Evolutionary conservation across 352 stramenopile species (phyloP).

Genomic region (Globisporangium mamillatum): DNA sequence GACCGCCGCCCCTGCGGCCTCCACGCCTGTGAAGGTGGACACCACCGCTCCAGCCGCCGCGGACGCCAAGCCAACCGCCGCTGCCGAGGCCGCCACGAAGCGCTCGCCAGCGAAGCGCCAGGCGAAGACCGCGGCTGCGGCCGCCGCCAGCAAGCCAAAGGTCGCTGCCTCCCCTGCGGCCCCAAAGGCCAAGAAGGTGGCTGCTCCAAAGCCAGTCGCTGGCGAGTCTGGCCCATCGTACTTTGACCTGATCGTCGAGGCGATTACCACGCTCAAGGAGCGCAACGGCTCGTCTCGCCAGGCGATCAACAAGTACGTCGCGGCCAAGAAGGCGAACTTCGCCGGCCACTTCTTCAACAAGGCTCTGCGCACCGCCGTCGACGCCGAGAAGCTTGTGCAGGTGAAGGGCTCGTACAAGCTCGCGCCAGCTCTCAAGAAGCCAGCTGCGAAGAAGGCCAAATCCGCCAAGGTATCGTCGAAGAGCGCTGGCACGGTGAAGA

Average conservation of each 20-base stretch:
- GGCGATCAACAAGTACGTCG: constrained; percentile 90
- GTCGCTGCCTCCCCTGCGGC: constrained; percentile 25
- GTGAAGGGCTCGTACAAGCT: constrained; percentile 86
- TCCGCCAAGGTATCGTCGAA: constrained; percentile 62
- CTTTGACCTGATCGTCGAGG: constrained; percentile 89
- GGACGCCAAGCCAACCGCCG: constrained; percentile 19
- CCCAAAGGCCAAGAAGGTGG: constrained; percentile 34
- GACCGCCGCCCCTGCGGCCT: constrained; percentile 35
- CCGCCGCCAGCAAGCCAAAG: constrained; percentile 32
- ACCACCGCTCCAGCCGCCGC: constrained; percentile 13
- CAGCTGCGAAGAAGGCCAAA: constrained; percentile 53
- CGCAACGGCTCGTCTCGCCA: constrained; percentile 90
- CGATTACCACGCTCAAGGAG: constrained; percentile 90
- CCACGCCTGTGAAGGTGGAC: constrained; percentile 23
- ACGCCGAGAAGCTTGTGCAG: constrained; percentile 85
- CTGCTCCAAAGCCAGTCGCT: constrained; percentile 25
- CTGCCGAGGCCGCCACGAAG: constrained; percentile 30
- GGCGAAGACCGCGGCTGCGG: constrained; percentile 55
- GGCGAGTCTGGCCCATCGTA: constrained; percentile 63
- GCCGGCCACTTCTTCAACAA: constrained; percentile 84
- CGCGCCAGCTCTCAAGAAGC: constrained; percentile 64
- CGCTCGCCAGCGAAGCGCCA: constrained; percentile 50
- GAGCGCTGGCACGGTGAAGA: constrained; percentile 39
- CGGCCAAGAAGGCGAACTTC: constrained; percentile 83
- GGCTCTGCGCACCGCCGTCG: constrained; percentile 87